Conservation (phyloP, 257 asterid genomes). For the Jacaranda mimosifolia region DNA sequence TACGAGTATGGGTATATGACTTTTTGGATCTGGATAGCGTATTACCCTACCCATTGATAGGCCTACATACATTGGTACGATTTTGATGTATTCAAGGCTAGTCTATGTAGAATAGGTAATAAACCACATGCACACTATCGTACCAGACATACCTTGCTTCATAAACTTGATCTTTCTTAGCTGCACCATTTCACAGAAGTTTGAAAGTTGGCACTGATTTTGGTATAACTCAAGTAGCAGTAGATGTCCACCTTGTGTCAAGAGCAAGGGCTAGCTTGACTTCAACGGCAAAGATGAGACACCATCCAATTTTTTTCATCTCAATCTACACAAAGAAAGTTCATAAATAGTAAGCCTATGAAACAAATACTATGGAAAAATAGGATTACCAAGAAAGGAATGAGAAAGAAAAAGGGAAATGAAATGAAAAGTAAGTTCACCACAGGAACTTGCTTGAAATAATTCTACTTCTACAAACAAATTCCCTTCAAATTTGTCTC, state of each 20-base stretch:
- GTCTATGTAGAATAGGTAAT: slow-evolving; percentile 14
- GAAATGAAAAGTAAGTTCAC: slow-evolving; percentile 30
- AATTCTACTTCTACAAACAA: slow-evolving; percentile 64
- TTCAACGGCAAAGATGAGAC: slow-evolving; percentile 48
- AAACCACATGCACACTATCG: slow-evolving; percentile 15
- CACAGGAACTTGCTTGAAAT: slow-evolving; percentile 61
- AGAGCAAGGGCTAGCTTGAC: slow-evolving; percentile 74
- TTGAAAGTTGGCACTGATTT: slow-evolving; percentile 62
- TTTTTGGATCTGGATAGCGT: too few species aligned
- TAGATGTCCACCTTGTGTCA: slow-evolving; percentile 96
- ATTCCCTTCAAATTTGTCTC: slow-evolving; percentile 49
- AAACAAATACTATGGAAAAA: neutral
- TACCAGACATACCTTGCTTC: slow-evolving; percentile 51
- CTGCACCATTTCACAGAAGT: slow-evolving; percentile 70
- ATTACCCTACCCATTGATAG: too few species aligned
- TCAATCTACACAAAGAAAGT: slow-evolving; percentile 55
- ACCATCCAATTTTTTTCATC: slow-evolving; percentile 48
- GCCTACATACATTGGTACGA: neutral
- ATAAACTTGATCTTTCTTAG: slow-evolving; percentile 52
- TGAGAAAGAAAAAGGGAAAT: too few species aligned
- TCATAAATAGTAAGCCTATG: slow-evolving; percentile 19
- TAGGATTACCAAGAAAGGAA: neutral
- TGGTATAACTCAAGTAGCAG: slow-evolving; percentile 67
- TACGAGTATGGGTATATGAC: too few species aligned
- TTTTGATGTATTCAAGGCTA: neutral